Conservation (phyloP, 129 eudicot species). For the Helianthus tuberosus region DNA sequence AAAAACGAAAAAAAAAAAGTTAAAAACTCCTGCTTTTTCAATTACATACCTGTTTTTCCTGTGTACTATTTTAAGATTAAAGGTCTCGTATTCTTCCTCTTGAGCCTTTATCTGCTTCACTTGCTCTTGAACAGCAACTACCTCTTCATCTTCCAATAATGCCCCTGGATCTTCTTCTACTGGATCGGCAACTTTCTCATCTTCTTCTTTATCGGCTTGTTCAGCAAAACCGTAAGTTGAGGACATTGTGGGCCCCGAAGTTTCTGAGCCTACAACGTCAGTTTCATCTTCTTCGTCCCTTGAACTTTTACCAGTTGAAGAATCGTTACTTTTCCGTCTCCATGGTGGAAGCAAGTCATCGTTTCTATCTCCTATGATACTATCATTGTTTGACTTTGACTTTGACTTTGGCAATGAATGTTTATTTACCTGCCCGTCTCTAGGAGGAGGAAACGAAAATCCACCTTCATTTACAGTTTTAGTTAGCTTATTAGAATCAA, state of each 20-base stretch:
- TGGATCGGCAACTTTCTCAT: slow-evolving; percentile 38
- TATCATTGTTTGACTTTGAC: slow-evolving; percentile 27
- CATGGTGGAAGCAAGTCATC: slow-evolving; percentile 71
- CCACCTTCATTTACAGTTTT: slow-evolving; percentile 59
- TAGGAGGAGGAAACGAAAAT: slow-evolving; percentile 85
- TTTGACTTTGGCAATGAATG: slow-evolving; percentile 55
- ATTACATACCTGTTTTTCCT: slow-evolving; percentile 80
- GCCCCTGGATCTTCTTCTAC: slow-evolving; percentile 70
- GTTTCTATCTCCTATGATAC: slow-evolving; percentile 41
- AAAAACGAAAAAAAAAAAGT: background rate
- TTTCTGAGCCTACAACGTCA: slow-evolving; percentile 55
- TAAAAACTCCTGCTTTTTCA: background rate
- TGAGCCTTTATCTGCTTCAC: slow-evolving; percentile 94
- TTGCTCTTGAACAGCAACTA: slow-evolving; percentile 92
- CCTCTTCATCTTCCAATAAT: slow-evolving; percentile 91
- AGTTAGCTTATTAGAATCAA: slow-evolving; percentile 42
- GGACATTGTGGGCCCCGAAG: slow-evolving; percentile 66
- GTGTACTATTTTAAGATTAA: slow-evolving; percentile 88
- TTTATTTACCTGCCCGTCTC: slow-evolving; percentile 55
- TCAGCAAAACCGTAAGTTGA: slow-evolving; percentile 66
- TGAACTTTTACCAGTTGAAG: slow-evolving; percentile 77
- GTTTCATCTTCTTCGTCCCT: slow-evolving; percentile 52
- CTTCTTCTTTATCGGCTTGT: slow-evolving; percentile 53
- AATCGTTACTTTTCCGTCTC: slow-evolving; percentile 63
- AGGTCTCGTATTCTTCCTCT: slow-evolving; percentile 96